Evolutionary conservation across 2,329 filamentous ascomycete species (phyloP), one percentile per base, ranked within the genome.

Genomic region (Tolypocladium sp.): DNA sequence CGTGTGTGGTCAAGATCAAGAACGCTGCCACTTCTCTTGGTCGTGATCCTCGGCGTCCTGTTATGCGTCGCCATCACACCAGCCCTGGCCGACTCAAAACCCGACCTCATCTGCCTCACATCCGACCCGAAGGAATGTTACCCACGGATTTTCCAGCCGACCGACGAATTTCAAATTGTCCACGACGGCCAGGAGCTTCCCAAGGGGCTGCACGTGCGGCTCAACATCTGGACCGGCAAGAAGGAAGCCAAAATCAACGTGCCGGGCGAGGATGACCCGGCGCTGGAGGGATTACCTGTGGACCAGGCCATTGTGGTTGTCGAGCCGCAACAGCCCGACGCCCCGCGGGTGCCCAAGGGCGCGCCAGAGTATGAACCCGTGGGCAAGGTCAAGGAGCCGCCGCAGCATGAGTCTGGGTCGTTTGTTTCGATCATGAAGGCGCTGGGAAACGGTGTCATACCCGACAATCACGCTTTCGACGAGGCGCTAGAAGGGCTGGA

Each of bases 181-280:
- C 83, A 78, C 61, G 78, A 83, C 41, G 87, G 87, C 64, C 87
- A 90, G 69, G 81, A 87, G 42, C 68, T 90, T 4, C 86, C 87
- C 1, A 72, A 77, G 0, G 87, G 87, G 7, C 78, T 90, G 5
- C 87, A 90, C 68, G 79, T 89, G 57, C 82, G 86, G 44, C 72
- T 90, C 58, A 83, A 90, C 67, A 77, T 90, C 54, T 78, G 79
- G 64, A 86, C 85, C 0, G 86, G 87, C 27, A 65, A 78, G 63
- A 86, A 84, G 64, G 84, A 88, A 68, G 87, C 86, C 63, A 86
- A 87, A 67, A 76, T 89, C 62, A 83, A 89, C 69, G 77, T 85
- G 22, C 83, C 83, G 0, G 74, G 74, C 15, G 83, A 86, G 63
- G 67, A 71, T 22, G 73, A 77, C 56, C 69, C 77, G 20, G 74